These are phyloP conservation scores for Chaetoceros muelleri DNA, from an alignment of 108 stramenopile genomes.

Conservation along the genomic window DNA sequence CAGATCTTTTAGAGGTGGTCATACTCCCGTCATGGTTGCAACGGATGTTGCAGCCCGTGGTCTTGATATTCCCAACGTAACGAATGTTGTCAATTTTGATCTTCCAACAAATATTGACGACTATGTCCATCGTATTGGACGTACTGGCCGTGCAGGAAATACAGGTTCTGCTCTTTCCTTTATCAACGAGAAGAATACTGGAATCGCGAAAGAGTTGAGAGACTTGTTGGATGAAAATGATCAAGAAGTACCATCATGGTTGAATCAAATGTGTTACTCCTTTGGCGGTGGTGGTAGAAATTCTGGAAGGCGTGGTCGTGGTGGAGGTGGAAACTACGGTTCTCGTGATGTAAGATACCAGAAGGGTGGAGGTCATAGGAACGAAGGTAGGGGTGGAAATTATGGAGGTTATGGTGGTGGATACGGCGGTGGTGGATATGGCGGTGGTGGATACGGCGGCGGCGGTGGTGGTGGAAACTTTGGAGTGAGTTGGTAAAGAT, in stretches of 20 bases:
- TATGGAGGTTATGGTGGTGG: constrained; percentile 15
- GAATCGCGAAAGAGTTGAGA: constrained; percentile 63
- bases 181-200: constrained; percentile 82
- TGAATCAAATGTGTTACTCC: constrained; percentile 60
- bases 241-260: constrained; percentile 75
- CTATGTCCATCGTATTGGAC: constrained; percentile 98
- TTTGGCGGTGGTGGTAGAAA: constrained; percentile 42
- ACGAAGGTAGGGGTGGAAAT: constrained; percentile 17
- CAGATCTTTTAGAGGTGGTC: constrained; percentile 68
- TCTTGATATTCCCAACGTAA: constrained; percentile 97
- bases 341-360: constrained; percentile 18
- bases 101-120: constrained; percentile 90
- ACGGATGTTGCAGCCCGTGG: constrained; percentile 98
- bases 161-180: constrained; percentile 89
- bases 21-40: constrained; percentile 72
- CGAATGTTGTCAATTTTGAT: constrained; percentile 95
- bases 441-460: constrained; percentile 11
- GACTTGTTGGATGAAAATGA: constrained; percentile 80
- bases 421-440: constrained; percentile 11
- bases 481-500: too few species aligned
- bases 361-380: constrained; percentile 9
- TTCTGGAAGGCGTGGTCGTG: constrained; percentile 22
- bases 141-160: constrained; percentile 98
- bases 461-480: constrained; percentile 5
- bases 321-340: constrained; percentile 24